phyloP scores from a whole-genome alignment of 345 rosid species.

The Mangifera indica region DNA sequence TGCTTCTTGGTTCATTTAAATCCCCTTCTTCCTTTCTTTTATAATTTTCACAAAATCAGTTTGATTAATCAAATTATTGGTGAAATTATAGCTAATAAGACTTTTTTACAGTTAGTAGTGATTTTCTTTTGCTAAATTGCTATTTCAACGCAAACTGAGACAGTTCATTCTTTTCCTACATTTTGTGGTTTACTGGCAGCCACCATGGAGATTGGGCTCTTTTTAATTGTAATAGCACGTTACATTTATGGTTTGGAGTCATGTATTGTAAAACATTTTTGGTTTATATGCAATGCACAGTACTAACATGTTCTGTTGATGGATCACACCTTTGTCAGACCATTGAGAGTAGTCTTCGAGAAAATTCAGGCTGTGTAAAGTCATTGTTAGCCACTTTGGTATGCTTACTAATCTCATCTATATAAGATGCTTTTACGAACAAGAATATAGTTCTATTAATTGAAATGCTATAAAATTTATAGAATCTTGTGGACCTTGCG shows the following conservation, averaged over 20 bases:
- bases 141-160: background rate
- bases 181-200: background rate
- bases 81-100: background rate
- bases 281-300: background rate
- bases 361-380: constrained; percentile 70
- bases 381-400: constrained; percentile 92
- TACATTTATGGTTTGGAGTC: background rate
- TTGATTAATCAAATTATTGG: background rate
- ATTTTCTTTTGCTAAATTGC: background rate
- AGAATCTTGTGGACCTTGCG: constrained; percentile 99
- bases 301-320: constrained; percentile 28
- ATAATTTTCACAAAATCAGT: background rate
- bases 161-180: background rate
- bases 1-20: background rate
- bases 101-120: background rate
- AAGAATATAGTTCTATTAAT: constrained; percentile 8
- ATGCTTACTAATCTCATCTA: constrained; percentile 18
- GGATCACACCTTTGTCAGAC: constrained; percentile 45
- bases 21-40: background rate
- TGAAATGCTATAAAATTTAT: constrained; percentile 25
- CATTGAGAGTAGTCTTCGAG: constrained; percentile 80
- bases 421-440: constrained; percentile 12
- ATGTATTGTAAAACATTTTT: background rate
- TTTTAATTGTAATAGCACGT: background rate
- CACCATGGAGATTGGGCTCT: background rate